These are phyloP conservation scores for Aspergillus olivimuriae DNA, from an alignment of 495 filamentous ascomycete species.

Conservation along the genomic window DNA sequence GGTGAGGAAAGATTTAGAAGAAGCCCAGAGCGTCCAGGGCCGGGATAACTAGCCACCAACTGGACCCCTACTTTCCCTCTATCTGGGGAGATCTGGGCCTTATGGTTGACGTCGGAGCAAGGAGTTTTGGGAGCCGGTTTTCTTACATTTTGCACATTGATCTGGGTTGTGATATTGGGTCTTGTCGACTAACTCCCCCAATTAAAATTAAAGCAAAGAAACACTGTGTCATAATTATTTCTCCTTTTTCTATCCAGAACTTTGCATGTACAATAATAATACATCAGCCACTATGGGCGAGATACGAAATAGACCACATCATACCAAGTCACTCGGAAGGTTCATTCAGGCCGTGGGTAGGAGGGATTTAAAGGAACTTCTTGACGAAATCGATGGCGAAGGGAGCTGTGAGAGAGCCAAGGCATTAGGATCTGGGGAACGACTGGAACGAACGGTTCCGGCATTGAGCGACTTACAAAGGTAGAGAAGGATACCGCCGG, in stretches of 20 bases:
- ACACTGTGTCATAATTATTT: slow-evolving; percentile 7
- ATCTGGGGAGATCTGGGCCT: background rate
- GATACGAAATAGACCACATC: slow-evolving; percentile 1
- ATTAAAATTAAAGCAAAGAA: too few relatives aligned
- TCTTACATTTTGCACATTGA: slow-evolving; percentile 7
- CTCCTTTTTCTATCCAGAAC: slow-evolving; percentile 20
- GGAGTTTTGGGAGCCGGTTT: slow-evolving; percentile 15
- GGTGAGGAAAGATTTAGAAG: slow-evolving; percentile 71
- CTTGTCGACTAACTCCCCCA: too few relatives aligned
- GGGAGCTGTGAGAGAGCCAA: slow-evolving; percentile 50
- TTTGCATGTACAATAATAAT: slow-evolving; percentile 33
- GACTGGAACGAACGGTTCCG: slow-evolving; percentile 4
- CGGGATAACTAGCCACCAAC: slow-evolving; percentile 6
- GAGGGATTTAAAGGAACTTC: slow-evolving; percentile 63
- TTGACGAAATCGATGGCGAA: slow-evolving; percentile 73
- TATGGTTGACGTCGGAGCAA: slow-evolving; percentile 10
- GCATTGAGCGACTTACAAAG: slow-evolving; percentile 56
- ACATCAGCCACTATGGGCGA: slow-evolving; percentile 17
- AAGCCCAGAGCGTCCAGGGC: slow-evolving; percentile 54
- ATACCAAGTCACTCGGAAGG: too few relatives aligned
- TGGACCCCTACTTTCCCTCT: too few relatives aligned
- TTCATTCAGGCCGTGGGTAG: too few relatives aligned
- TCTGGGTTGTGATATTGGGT: slow-evolving; percentile 2
- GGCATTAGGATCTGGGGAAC: background rate
- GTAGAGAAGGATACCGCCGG: slow-evolving; percentile 65